phyloP scores from a whole-genome alignment of 495 filamentous ascomycete genomes.

The Talaromyces trachyspermus region DNA sequence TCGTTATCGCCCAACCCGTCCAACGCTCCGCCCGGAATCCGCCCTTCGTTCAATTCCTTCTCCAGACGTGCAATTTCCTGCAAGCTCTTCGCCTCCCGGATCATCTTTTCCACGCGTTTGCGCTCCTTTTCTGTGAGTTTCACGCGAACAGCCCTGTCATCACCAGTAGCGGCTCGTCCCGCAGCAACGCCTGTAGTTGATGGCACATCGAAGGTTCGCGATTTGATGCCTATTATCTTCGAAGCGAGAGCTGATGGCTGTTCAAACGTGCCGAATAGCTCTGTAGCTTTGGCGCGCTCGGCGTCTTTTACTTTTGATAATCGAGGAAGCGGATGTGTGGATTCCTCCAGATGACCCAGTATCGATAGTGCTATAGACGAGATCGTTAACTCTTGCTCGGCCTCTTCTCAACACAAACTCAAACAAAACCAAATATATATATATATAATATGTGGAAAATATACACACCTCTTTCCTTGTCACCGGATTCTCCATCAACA shows the following conservation, averaged over 20 bases:
- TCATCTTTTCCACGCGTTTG: constrained; percentile 64
- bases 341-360: constrained; percentile 83
- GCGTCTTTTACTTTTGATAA: constrained; percentile 84
- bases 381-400: not conserved
- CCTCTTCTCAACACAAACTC: not conserved
- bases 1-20: constrained; percentile 52
- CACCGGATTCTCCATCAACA: constrained; percentile 80
- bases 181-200: constrained; percentile 28
- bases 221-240: constrained; percentile 87
- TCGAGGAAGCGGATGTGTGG: constrained; percentile 86
- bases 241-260: constrained; percentile 75
- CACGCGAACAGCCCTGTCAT: constrained; percentile 61
- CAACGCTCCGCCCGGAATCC: constrained; percentile 63
- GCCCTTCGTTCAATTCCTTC: constrained; percentile 79
- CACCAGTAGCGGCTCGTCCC: constrained; percentile 35
- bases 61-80: constrained; percentile 77
- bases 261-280: constrained; percentile 72
- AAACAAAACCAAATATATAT: too few relatives aligned
- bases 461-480: constrained; percentile 78
- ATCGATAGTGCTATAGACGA: constrained; percentile 83
- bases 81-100: constrained; percentile 76
- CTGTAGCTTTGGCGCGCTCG: constrained; percentile 65
- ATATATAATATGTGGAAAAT: not conserved
- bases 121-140: constrained; percentile 64
- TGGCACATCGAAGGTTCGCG: constrained; percentile 67